Base-by-base conservation (phyloP, 768 basidiomycete genomes). In the Amylocystis lapponica region DNA sequence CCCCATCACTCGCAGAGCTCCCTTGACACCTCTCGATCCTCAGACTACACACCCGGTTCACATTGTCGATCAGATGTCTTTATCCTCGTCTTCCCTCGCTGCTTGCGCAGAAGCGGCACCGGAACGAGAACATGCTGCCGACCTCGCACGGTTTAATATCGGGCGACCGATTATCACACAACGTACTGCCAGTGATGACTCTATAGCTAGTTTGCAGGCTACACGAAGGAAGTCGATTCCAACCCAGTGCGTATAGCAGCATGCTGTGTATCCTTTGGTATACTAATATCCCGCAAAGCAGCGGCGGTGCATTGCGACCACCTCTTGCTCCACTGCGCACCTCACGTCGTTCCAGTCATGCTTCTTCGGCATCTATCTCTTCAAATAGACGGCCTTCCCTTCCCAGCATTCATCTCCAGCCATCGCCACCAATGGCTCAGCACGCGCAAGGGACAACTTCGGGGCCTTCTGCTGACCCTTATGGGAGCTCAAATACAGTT, bases 311-410 rank as follows among this genome's bases (percentile, higher is more conserved):
- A n/a, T n/a, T 23, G 34, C n/a, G n/a, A n/a, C n/a, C n/a, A 31
- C 20, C 33, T 29, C 12, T 9, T 39, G 29, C 23, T 29, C 16
- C 37, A 37, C 23, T 39, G 47, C 16, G 8, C 45, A 34, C 50
- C 32, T 51, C 45, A 21, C 50, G 53, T 26, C 53, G 53, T 7
- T 27, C 48, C 9, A 42, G 34, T 20, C 48, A 54, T 30, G 40
- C 56, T 16, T 45, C 57, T 2, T 41, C 56, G 19, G 48, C 59
- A 31, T 59, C 57, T 21, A 33, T 53, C 25, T 41, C 43, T 7
- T 58, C 58, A 14, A 52, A 48, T 26, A 55, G 54, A 21, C 54
- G 54, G 14, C 50, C 52, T 17, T 63, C 61, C 30, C 56, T 63
- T 39, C 59, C 60, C 31, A 42, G 54, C 33, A 53, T 58, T 39